A percentile compares a stretch with the other conserved stretches of the same genome.
Conservation (phyloP, 768 basidiomycete genomes). For the Xerocomus spinulosus region DNA sequence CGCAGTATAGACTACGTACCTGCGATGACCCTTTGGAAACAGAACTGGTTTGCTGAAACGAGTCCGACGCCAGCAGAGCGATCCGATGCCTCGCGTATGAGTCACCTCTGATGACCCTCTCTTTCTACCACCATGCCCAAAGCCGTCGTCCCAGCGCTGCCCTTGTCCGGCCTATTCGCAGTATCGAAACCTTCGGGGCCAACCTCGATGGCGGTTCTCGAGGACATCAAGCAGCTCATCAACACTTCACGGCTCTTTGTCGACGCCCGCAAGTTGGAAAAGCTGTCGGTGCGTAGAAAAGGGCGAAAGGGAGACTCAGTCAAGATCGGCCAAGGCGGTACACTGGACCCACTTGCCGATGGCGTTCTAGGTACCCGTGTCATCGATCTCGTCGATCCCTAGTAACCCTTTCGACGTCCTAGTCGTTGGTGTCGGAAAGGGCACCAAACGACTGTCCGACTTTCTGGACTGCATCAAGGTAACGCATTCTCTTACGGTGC, state of each 20-base stretch:
- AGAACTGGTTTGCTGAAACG: background rate
- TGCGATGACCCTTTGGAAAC: background rate
- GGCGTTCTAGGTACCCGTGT: conserved; percentile 73
- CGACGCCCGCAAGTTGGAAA: conserved; percentile 52
- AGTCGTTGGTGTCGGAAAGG: conserved; percentile 90
- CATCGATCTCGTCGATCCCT: conserved; percentile 4
- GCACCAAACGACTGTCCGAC: conserved; percentile 77
- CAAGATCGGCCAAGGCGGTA: conserved; percentile 92
- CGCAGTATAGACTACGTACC: background rate
- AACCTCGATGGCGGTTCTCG: conserved; percentile 87
- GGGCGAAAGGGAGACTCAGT: conserved; percentile 43
- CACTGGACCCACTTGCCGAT: conserved; percentile 93
- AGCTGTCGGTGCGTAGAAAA: conserved; percentile 42
- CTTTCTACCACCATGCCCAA: conserved; percentile 60
- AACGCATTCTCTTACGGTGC: background rate
- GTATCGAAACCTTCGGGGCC: conserved; percentile 90
- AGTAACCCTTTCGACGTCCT: background rate
- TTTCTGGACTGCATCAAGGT: conserved; percentile 93
- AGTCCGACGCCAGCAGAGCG: background rate
- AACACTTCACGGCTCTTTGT: conserved; percentile 73
- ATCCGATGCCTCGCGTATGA: background rate
- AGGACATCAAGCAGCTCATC: conserved; percentile 79
- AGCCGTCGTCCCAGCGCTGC: conserved; percentile 45
- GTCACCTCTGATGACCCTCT: background rate
- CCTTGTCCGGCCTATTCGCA: conserved; percentile 80